A percentile compares a stretch with the other conserved stretches of the same genome.
Evolutionary conservation across 345 rosid genomes (phyloP).

Genomic region (Crucihimalaya himalaica): DNA sequence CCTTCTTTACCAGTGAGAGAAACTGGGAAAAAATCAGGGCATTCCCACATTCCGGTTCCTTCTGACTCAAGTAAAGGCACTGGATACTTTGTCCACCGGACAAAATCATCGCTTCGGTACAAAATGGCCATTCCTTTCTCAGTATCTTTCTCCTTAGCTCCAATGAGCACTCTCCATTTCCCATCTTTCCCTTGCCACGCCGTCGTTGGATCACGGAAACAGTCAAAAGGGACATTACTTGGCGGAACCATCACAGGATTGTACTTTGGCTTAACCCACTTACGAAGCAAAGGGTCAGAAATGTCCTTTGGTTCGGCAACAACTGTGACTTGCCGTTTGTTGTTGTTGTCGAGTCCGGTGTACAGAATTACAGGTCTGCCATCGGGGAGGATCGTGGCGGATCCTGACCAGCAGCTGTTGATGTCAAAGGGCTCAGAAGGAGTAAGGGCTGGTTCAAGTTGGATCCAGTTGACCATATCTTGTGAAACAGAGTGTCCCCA

Average conservation of each 20-base stretch:
- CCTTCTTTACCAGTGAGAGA: slow-evolving; percentile 40
- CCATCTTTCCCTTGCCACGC: slow-evolving; percentile 69
- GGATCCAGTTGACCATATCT: slow-evolving; percentile 72
- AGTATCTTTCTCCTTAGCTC: neutral
- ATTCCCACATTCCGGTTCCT: slow-evolving; percentile 68
- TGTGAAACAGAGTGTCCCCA: slow-evolving; percentile 77
- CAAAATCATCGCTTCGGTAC: slow-evolving; percentile 55
- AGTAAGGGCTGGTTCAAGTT: slow-evolving; percentile 54
- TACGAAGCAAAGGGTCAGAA: slow-evolving; percentile 61
- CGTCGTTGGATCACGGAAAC: slow-evolving; percentile 71
- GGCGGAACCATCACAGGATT: slow-evolving; percentile 64
- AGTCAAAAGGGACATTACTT: slow-evolving; percentile 6
- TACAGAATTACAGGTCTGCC: slow-evolving; percentile 59
- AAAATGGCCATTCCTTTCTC: slow-evolving; percentile 39
- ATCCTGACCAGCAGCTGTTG: slow-evolving; percentile 74
- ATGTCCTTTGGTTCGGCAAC: slow-evolving; percentile 53
- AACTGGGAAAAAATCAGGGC: slow-evolving; percentile 68
- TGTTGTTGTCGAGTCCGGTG: slow-evolving; percentile 50
- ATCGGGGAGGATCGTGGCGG: slow-evolving; percentile 62
- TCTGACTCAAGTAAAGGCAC: slow-evolving; percentile 42
- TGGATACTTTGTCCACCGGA: slow-evolving; percentile 42
- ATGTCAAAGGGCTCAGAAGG: slow-evolving; percentile 61
- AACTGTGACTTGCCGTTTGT: slow-evolving; percentile 59
- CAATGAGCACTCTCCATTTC: slow-evolving; percentile 3
- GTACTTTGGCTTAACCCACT: slow-evolving; percentile 56